A percentile compares a stretch with the other conserved stretches of the same genome.
These are phyloP conservation scores for Populus ilicifolia DNA, from an alignment of 345 rosid genomes.

Conservation along the genomic window DNA sequence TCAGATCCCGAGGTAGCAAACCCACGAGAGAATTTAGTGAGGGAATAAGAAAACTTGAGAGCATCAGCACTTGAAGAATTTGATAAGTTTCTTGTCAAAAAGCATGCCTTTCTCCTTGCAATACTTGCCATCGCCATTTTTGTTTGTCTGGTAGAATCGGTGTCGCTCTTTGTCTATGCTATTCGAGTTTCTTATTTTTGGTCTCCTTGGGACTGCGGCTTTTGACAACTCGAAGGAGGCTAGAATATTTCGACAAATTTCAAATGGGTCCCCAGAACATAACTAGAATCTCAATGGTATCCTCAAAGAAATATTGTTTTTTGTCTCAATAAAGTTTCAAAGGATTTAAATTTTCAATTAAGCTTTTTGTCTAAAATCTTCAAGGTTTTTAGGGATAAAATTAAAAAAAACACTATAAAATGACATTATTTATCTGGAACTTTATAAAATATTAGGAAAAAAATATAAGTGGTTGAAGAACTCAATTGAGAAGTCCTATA, in stretches of 20 bases:
- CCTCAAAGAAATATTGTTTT: background rate
- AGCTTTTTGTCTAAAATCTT: background rate
- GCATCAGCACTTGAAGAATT: conserved; percentile 45
- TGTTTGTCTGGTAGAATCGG: background rate
- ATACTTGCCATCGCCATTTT: conserved; percentile 87
- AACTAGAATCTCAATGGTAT: background rate
- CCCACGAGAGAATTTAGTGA: conserved; percentile 50
- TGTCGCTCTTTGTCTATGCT: background rate
- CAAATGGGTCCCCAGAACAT: background rate
- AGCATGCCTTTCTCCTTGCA: conserved; percentile 67
- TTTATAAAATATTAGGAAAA: background rate
- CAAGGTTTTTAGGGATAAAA: background rate
- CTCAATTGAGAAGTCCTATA: background rate
- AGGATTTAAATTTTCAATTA: background rate
- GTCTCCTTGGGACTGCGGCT: background rate
- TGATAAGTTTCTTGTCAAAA: conserved; percentile 52
- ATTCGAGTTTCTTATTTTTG: background rate
- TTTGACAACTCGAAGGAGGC: conserved; percentile 8
- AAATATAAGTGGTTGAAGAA: background rate
- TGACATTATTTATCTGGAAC: background rate
- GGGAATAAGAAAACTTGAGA: conserved; percentile 51
- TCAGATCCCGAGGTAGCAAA: conserved; percentile 82
- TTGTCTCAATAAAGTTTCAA: background rate
- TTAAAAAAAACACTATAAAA: background rate
- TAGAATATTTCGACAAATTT: background rate